Evolutionary conservation across 345 rosid genomes (phyloP), one percentile per base, ranked within the genome.

Genomic region (Gynandropsis gynandra): DNA sequence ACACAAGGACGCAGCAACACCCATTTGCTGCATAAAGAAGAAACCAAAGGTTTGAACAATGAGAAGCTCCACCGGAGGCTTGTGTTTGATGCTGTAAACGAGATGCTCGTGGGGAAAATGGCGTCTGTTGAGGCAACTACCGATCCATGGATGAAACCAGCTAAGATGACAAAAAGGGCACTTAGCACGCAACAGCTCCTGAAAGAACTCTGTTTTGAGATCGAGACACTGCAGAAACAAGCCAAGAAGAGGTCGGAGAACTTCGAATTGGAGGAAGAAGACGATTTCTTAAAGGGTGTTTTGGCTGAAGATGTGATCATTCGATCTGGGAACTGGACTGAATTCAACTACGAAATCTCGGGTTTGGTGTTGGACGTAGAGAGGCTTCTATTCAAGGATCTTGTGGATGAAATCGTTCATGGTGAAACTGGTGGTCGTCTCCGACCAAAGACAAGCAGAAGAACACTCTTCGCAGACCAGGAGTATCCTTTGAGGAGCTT

Each of bases 61-160:
- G 83, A 78, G 74, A 90, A 72, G 59, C 72, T 56, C 58, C 85
- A 82, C 65, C 70, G 98, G 10, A 76, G 76, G 69, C 76, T 92
- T 62, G 78, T 87, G 69, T 92, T 92, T 10, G 96, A 92, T 59
- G 71, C 78, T 7, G 89, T 92, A 5, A 92, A 92, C 44, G 93
- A 87, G 70, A 78, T 84, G 55, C 87, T 92, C 20, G 72, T 78
- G 3, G 71, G 70, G 58, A 87, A 82, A 74, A 62, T 92, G 54
- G 74, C 71, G 38, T 57, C 51, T 33, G 54, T 60, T 29, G 76
- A 72, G 53, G 59, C 67, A 42, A 65, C 61, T 5, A 46, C 65
- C 2, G 78, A 77, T 62, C 95, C 87, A 8, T 64, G 78, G 82
- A 42, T 68, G 60, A 74, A 72, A 46, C 40, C 65, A 21, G 64